Percentiles rank a stretch among this genome's conserved stretches.
Evolutionary conservation across 495 filamentous ascomycete genomes (phyloP).

Genomic region (Zalerion maritima): DNA sequence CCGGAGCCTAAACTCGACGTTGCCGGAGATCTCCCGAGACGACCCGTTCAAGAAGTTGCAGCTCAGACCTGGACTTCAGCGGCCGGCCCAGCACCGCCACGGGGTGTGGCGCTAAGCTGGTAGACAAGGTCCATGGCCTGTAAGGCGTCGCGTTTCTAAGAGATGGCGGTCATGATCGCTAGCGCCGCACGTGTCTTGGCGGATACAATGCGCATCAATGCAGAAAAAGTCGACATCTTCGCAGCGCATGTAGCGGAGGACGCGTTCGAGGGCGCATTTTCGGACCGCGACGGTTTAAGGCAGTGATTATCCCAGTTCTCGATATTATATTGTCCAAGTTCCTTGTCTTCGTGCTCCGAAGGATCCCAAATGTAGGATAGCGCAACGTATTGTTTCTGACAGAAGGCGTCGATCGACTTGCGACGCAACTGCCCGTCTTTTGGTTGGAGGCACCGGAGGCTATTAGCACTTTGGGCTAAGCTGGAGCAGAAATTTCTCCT

Average conservation of each 20-base stretch:
- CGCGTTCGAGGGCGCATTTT: constrained; percentile 8
- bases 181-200: constrained; percentile 5
- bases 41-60: constrained; percentile 4
- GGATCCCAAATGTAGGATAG: constrained; percentile 11
- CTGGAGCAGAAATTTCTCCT: constrained; percentile 1
- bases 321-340: constrained; percentile 1
- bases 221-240: constrained; percentile 6
- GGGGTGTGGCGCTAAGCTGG: constrained; percentile 7
- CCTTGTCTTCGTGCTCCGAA: constrained; percentile 5
- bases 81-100: constrained; percentile 9
- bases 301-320: constrained; percentile 1
- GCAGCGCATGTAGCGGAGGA: constrained; percentile 8
- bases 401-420: constrained; percentile 4
- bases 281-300: constrained; percentile 4
- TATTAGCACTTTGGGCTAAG: constrained; percentile 1
- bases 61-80: constrained; percentile 1
- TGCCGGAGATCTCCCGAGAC: constrained; percentile 3
- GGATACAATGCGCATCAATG: constrained; percentile 14
- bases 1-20: background rate
- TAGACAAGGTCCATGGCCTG: constrained; percentile 12
- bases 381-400: constrained; percentile 6
- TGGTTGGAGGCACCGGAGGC: constrained; percentile 1
- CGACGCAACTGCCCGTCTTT: background rate
- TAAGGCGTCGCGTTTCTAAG: constrained; percentile 5
- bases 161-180: constrained; percentile 1